Evolutionary conservation across 2,329 filamentous ascomycete genomes (phyloP).

Genomic region (Exophiala spinifera): DNA sequence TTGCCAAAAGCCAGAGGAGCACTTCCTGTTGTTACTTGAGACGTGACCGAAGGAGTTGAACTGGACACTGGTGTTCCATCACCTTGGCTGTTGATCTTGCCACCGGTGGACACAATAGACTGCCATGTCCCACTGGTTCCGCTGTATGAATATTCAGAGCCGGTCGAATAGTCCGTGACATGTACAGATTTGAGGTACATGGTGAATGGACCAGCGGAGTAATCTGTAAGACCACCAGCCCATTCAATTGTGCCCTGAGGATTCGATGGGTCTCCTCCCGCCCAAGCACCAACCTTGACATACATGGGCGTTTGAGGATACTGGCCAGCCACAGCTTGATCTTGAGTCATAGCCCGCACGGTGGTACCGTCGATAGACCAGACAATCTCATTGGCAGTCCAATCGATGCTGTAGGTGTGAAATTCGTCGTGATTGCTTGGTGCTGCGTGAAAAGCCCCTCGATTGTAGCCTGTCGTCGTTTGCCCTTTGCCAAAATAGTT

Average conservation of each 20-base stretch:
- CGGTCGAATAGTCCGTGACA: slow-evolving; percentile 82
- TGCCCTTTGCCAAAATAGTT: slow-evolving; percentile 97
- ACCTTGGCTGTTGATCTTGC: slow-evolving; percentile 67
- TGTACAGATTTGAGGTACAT: slow-evolving; percentile 68
- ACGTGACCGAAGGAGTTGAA: slow-evolving; percentile 23
- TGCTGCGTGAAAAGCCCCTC: slow-evolving; percentile 74
- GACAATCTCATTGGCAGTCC: slow-evolving; percentile 60
- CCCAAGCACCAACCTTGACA: slow-evolving; percentile 67
- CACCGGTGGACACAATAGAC: slow-evolving; percentile 78
- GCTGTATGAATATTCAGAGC: slow-evolving; percentile 76
- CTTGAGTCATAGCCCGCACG: slow-evolving; percentile 61
- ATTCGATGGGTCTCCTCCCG: slow-evolving; percentile 55
- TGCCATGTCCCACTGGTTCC: slow-evolving; percentile 74
- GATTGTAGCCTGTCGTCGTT: slow-evolving; percentile 73
- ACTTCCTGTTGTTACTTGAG: slow-evolving; percentile 18
- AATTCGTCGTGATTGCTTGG: slow-evolving; percentile 53
- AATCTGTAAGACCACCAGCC: slow-evolving; percentile 69
- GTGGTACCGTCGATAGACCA: slow-evolving; percentile 63
- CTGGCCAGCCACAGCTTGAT: slow-evolving; percentile 57
- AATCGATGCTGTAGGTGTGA: slow-evolving; percentile 57
- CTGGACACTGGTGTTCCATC: slow-evolving; percentile 40
- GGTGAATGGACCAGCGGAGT: slow-evolving; percentile 62
- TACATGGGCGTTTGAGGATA: slow-evolving; percentile 74
- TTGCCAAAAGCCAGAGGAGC: slow-evolving; percentile 65
- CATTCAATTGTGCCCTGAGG: slow-evolving; percentile 57